Percentiles rank a stretch among this genome's conserved stretches.
These are phyloP conservation scores for Suillus fuscotomentosus DNA, from an alignment of 768 basidiomycete species.

Conservation along the genomic window DNA sequence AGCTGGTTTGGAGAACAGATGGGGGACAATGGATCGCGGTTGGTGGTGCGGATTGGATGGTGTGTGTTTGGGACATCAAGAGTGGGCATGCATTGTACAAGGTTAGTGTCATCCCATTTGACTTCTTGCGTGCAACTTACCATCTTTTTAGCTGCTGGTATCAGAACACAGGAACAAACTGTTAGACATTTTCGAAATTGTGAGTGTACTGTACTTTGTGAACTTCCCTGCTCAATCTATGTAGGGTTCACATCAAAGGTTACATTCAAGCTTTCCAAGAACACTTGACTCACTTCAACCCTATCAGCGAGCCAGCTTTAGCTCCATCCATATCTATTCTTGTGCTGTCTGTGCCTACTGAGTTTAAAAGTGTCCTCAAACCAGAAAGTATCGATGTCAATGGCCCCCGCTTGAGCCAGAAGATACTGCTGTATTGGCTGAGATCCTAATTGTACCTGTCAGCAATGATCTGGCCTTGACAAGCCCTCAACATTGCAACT, in stretches of 20 bases:
- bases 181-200: neutral
- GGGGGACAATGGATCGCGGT: conserved; percentile 81
- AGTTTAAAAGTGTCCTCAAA: neutral
- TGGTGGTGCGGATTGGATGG: conserved; percentile 86
- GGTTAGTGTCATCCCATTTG: conserved; percentile 37
- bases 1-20: conserved; percentile 91
- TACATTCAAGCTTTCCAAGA: conserved; percentile 39
- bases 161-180: neutral
- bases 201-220: conserved; percentile 4
- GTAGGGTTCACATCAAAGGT: conserved; percentile 34
- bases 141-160: conserved; percentile 55
- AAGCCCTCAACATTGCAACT: too few relatives aligned
- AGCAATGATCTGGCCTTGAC: too few relatives aligned
- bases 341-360: neutral
- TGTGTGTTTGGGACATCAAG: conserved; percentile 86
- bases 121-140: neutral
- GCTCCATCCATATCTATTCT: conserved; percentile 1
- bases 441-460: too few relatives aligned
- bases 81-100: conserved; percentile 76
- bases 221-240: conserved; percentile 19
- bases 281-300: conserved; percentile 25
- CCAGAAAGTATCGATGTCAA: neutral
- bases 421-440: too few relatives aligned
- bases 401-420: too few relatives aligned
- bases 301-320: neutral